phyloP scores from a whole-genome alignment of 345 rosid species.

The Aquilaria malaccensis region DNA sequence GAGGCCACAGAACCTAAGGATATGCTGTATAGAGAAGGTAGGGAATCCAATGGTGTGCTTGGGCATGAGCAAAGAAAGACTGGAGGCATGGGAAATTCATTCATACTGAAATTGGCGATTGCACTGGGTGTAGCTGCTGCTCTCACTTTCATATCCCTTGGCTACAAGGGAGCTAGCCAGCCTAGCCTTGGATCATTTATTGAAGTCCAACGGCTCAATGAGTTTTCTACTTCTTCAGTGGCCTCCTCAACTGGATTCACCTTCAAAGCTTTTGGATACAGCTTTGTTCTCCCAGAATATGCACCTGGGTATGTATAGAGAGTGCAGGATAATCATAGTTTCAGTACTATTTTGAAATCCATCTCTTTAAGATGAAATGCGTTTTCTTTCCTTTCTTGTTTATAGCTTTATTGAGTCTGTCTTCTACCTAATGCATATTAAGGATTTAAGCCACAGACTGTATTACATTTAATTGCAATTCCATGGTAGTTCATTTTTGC shows the following conservation, averaged over 20 bases:
- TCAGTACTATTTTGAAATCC: too few species aligned
- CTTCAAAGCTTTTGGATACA: slow-evolving; percentile 69
- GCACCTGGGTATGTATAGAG: slow-evolving; percentile 60
- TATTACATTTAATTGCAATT: too few species aligned
- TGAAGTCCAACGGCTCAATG: slow-evolving; percentile 43
- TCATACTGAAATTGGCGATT: slow-evolving; percentile 44
- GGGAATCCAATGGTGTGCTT: slow-evolving; percentile 19
- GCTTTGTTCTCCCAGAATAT: slow-evolving; percentile 55
- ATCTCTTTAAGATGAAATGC: background rate
- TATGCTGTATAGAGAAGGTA: slow-evolving; percentile 19
- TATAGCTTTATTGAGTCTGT: too few species aligned
- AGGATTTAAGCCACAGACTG: too few species aligned
- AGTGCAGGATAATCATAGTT: background rate
- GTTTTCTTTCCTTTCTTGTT: background rate
- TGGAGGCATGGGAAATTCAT: slow-evolving; percentile 27
- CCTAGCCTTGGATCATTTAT: slow-evolving; percentile 36
- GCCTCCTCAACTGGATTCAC: slow-evolving; percentile 47
- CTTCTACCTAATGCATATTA: too few species aligned
- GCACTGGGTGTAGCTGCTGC: slow-evolving; percentile 51
- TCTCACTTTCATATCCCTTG: slow-evolving; percentile 35
- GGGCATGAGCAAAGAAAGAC: slow-evolving; percentile 11
- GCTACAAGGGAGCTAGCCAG: slow-evolving; percentile 25
- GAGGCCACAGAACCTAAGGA: slow-evolving; percentile 23
- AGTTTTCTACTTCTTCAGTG: slow-evolving; percentile 38
- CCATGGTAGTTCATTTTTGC: too few species aligned